Percentiles rank a stretch among this genome's conserved stretches.
Evolutionary conservation across 192 early-diverging fungal species (phyloP).

Genomic region (Coemansia sp.): DNA sequence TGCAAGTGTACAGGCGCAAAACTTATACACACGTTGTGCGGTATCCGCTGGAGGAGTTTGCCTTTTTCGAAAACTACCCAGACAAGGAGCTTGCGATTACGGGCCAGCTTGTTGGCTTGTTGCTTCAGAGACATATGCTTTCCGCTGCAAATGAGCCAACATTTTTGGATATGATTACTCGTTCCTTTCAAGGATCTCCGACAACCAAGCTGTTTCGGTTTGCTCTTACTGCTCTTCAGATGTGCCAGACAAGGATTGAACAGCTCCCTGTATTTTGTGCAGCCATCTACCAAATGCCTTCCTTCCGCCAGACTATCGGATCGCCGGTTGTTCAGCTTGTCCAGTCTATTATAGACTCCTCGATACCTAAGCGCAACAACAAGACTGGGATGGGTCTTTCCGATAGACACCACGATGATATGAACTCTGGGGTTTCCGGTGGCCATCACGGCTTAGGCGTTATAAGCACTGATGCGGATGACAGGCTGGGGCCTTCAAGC

Average conservation of each 20-base stretch:
- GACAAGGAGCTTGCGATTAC: conserved; percentile 90
- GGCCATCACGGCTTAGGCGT: conserved; percentile 29
- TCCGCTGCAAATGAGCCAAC: conserved; percentile 76
- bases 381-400: conserved; percentile 25
- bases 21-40: conserved; percentile 89
- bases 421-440: conserved; percentile 28
- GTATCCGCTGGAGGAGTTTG: conserved; percentile 95
- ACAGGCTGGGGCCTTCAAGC: not conserved
- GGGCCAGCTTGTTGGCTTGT: conserved; percentile 83
- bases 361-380: conserved; percentile 24
- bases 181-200: conserved; percentile 77
- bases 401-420: conserved; percentile 10
- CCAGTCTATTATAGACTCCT: conserved; percentile 30
- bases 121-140: conserved; percentile 89
- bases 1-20: conserved; percentile 73
- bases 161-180: conserved; percentile 87
- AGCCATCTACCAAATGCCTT: conserved; percentile 78
- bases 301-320: conserved; percentile 67
- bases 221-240: conserved; percentile 81
- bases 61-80: conserved; percentile 92
- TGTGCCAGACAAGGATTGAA: conserved; percentile 79
- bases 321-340: conserved; percentile 44
- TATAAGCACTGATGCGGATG: not conserved
- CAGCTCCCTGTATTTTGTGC: conserved; percentile 93
- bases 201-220: conserved; percentile 87